Percentiles rank a stretch among this genome's conserved stretches.
Conservation (phyloP, 2,329 filamentous ascomycete genomes). For the Exophiala aquamarina region DNA sequence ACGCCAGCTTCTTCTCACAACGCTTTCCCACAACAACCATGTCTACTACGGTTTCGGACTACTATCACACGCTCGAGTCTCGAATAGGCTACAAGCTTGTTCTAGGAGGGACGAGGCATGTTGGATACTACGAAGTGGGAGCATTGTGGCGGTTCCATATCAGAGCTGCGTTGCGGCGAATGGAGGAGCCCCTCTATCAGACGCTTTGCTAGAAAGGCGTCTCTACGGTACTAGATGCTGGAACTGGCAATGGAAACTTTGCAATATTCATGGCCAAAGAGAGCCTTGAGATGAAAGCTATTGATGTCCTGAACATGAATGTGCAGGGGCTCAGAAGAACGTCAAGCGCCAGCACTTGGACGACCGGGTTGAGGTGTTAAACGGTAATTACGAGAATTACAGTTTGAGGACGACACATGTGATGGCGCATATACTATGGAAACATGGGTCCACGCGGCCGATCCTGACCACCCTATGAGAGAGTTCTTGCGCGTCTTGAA, state of each 20-base stretch:
- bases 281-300: slow-evolving; percentile 44
- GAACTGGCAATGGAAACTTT: slow-evolving; percentile 52
- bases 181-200: slow-evolving; percentile 51
- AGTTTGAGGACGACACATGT: no score
- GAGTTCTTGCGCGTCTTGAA: no score
- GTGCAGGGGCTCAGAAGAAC: slow-evolving; percentile 46
- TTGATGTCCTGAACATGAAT: slow-evolving; percentile 53
- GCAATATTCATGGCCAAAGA: slow-evolving; percentile 49
- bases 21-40: no score
- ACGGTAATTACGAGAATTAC: no score
- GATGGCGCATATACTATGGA: no score
- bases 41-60: no score
- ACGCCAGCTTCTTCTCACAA: no score
- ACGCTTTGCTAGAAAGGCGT: slow-evolving; percentile 40
- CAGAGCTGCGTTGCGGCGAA: slow-evolving; percentile 41
- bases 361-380: slow-evolving; percentile 39
- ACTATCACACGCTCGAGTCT: no score
- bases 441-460: no score
- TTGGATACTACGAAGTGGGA: slow-evolving; percentile 46
- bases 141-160: slow-evolving; percentile 53
- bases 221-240: slow-evolving; percentile 52
- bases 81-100: no score
- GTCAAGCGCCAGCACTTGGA: slow-evolving; percentile 36
- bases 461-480: no score
- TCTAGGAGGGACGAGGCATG: no score